Conservation (phyloP, 352 stramenopile genomes). For the Globisporangium canariense region DNA sequence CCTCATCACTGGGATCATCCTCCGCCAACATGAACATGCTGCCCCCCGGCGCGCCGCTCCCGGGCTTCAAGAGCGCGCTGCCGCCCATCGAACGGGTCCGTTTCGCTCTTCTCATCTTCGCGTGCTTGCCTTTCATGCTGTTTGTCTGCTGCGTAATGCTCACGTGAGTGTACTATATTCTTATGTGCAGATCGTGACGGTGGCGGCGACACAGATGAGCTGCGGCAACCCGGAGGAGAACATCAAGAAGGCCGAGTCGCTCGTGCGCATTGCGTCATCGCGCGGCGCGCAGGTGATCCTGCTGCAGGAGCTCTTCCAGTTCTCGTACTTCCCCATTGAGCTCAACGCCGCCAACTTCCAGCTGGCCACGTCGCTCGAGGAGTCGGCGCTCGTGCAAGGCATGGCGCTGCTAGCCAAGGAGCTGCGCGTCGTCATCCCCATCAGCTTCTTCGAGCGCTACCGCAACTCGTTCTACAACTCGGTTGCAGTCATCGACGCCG, state of each 20-base stretch:
- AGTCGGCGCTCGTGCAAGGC: slow-evolving; percentile 80
- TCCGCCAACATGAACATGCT: slow-evolving; percentile 21
- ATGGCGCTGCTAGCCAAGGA: slow-evolving; percentile 90
- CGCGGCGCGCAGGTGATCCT: slow-evolving; percentile 88
- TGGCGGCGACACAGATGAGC: slow-evolving; percentile 87
- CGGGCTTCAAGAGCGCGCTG: slow-evolving; percentile 43
- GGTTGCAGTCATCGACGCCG: slow-evolving; percentile 89
- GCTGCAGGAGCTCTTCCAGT: slow-evolving; percentile 90
- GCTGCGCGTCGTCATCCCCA: slow-evolving; percentile 87
- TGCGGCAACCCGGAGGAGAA: slow-evolving; percentile 86
- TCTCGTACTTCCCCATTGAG: slow-evolving; percentile 91
- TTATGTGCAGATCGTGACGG: slow-evolving; percentile 65
- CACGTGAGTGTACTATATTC: neutral
- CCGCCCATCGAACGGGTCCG: slow-evolving; percentile 54
- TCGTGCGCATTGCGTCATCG: slow-evolving; percentile 86
- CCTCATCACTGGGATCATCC: slow-evolving; percentile 27
- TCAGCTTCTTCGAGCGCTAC: slow-evolving; percentile 91
- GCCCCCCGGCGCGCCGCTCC: slow-evolving; percentile 17
- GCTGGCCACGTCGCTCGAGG: slow-evolving; percentile 78
- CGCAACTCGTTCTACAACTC: slow-evolving; percentile 93
- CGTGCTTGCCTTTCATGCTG: neutral
- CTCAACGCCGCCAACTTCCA: slow-evolving; percentile 87
- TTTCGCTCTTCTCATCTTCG: neutral
- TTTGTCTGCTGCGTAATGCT: too few relatives aligned
- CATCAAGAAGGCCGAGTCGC: slow-evolving; percentile 87